Evolutionary conservation across 306 rosid species (phyloP).

Genomic region (Lathyrus tuberosus): DNA sequence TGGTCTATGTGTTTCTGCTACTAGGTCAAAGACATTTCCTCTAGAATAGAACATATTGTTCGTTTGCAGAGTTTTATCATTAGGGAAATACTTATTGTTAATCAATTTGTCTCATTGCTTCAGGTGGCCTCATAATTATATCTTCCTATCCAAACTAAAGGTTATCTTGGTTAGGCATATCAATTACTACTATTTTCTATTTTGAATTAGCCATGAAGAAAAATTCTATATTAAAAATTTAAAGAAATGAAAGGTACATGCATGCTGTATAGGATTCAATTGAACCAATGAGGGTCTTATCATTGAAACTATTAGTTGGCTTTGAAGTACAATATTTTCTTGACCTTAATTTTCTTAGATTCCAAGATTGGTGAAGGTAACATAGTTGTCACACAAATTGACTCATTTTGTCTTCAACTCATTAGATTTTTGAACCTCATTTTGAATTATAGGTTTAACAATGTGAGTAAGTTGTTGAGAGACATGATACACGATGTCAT

Average conservation of each 20-base stretch:
- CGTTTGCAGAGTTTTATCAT: not conserved
- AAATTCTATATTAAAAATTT: no score
- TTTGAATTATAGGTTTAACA: not conserved
- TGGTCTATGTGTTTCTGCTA: not conserved
- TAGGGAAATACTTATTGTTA: not conserved
- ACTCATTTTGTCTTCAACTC: not conserved
- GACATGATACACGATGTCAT: not conserved
- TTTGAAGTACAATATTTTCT: no score
- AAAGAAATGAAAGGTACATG: no score
- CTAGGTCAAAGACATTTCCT: not conserved
- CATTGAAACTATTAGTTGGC: not conserved
- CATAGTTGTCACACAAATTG: not conserved
- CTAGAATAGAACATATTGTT: no score
- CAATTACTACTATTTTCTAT: not conserved
- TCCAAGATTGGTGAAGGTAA: not conserved
- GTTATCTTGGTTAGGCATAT: no score
- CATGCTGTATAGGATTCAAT: not conserved
- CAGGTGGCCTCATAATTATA: not conserved
- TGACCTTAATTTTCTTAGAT: not conserved
- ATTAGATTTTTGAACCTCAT: no score
- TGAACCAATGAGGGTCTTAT: not conserved
- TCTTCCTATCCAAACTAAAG: no score
- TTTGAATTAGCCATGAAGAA: no score
- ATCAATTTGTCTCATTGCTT: not conserved
- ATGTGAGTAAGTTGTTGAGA: not conserved